Base-by-base conservation (phyloP, 768 basidiomycete genomes). In the Ramaria sp. region DNA sequence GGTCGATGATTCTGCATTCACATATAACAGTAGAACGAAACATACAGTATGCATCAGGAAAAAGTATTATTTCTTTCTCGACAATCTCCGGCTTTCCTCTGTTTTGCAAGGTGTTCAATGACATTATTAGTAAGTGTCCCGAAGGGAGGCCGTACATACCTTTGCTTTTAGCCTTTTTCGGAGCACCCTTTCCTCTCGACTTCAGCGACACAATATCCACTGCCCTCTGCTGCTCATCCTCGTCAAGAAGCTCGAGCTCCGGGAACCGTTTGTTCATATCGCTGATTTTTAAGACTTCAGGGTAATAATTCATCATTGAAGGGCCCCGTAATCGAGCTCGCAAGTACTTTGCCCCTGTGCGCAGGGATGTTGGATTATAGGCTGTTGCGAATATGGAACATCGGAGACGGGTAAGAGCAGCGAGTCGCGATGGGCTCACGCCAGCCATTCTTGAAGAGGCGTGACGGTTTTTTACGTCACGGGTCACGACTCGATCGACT, bases 341-440 rank as follows among this genome's bases (percentile, higher is more conserved):
- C 47, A 97, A 82, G 72, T 95, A 92, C 72, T 97, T 97, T 27
- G 91, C 86, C 17, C 95, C 95, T 0, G 88, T 93, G 17, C 94
- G 84, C 13, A 81, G 67, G 27, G 79, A 80, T 2, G 78, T 78
- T 0, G 94, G 94, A 70, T 97, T 97, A 72, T 88, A 91, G 3
- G 86, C 75, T 9, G 91, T 95, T 65, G 91, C 81, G 66, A 97
- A 95, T 53, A 97, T 80, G 42, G 75, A 66, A 66, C 82, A 84
- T 45, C 84, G 84, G 5, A 88, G 73, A 50, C 79, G 77, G 1
- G 70, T 77, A 60, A 92, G 74, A n/a, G 78, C 73, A 13, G 74
- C 71, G n/a, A 89, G 69, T 52, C 82, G 79, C 38, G 77, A 72
- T 20, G 77, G 74, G 4, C 71, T 62, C n/a, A 79, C 63, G 10